phyloP scores from a whole-genome alignment of 2,329 filamentous ascomycete genomes.

The Drechslerella stenobrocha region DNA sequence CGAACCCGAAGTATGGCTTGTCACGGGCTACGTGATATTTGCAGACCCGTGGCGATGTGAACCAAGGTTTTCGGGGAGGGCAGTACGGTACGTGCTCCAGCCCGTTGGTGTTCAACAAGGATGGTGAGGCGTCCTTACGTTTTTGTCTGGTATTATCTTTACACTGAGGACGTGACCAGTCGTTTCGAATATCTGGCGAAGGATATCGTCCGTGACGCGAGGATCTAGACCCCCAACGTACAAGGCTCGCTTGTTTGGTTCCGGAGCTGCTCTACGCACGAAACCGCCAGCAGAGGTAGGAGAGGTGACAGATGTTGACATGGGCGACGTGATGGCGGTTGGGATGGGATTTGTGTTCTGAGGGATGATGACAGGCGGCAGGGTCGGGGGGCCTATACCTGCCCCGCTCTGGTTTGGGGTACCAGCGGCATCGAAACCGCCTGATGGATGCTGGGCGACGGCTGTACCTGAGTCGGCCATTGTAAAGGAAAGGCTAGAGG shows the following conservation, averaged over 20 bases:
- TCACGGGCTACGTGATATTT: not conserved
- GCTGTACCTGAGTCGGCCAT: slow-evolving; percentile 54
- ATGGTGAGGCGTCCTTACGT: slow-evolving; percentile 65
- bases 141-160: slow-evolving; percentile 99
- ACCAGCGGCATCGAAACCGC: slow-evolving; percentile 71
- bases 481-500: slow-evolving; percentile 51
- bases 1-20: not conserved
- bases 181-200: slow-evolving; percentile 98
- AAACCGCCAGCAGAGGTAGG: slow-evolving; percentile 80
- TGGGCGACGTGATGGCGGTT: slow-evolving; percentile 84
- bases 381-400: slow-evolving; percentile 86
- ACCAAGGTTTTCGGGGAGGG: not conserved
- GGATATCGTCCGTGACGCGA: slow-evolving; percentile 90
- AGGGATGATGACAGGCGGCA: slow-evolving; percentile 81
- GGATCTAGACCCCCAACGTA: slow-evolving; percentile 96
- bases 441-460: slow-evolving; percentile 66
- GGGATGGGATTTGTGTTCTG: slow-evolving; percentile 96
- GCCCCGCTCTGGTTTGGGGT: slow-evolving; percentile 54
- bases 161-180: slow-evolving; percentile 97
- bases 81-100: not conserved
- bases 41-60: not conserved
- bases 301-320: slow-evolving; percentile 77
- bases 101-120: slow-evolving; percentile 1
- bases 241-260: slow-evolving; percentile 96
- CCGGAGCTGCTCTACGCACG: slow-evolving; percentile 85